These are phyloP conservation scores for Tolypocladium tropicale DNA, from an alignment of 2,329 filamentous ascomycete genomes.

Conservation along the genomic window DNA sequence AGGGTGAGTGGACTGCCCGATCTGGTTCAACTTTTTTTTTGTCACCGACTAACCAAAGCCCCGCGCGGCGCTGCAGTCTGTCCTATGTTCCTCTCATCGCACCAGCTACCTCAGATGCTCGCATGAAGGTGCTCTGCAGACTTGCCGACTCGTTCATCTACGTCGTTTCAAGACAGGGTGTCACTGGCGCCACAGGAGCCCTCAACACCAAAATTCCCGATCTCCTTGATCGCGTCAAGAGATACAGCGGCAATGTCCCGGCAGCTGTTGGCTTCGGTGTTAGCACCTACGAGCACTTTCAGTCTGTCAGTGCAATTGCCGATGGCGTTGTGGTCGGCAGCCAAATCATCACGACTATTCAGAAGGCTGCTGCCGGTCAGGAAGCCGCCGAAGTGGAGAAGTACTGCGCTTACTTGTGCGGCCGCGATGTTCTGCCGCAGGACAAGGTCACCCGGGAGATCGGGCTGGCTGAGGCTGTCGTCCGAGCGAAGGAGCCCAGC, in stretches of 20 bases:
- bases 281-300: slow-evolving; percentile 88
- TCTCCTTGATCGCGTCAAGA: slow-evolving; percentile 76
- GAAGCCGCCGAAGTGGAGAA: slow-evolving; percentile 64
- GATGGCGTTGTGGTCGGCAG: slow-evolving; percentile 96
- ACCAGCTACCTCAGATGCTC: slow-evolving; percentile 79
- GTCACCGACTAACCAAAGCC: background rate
- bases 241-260: slow-evolving; percentile 82
- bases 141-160: slow-evolving; percentile 99
- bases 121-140: slow-evolving; percentile 92
- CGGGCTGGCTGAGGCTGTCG: slow-evolving; percentile 57
- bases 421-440: slow-evolving; percentile 27
- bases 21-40: background rate
- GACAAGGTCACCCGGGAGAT: slow-evolving; percentile 50
- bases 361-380: slow-evolving; percentile 20
- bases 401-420: slow-evolving; percentile 65
- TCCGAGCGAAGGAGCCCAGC: slow-evolving; percentile 34
- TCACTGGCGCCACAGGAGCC: slow-evolving; percentile 80
- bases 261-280: slow-evolving; percentile 93
- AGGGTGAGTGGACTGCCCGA: slow-evolving; percentile 39
- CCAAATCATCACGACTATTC: slow-evolving; percentile 78
- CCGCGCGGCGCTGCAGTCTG: slow-evolving; percentile 40
- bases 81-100: slow-evolving; percentile 97
- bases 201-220: slow-evolving; percentile 75
- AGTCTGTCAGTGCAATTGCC: slow-evolving; percentile 70
- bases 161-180: slow-evolving; percentile 93